Evolutionary conservation across 805 yeast genomes (phyloP).

Genomic region (Komagataella pastoris): DNA sequence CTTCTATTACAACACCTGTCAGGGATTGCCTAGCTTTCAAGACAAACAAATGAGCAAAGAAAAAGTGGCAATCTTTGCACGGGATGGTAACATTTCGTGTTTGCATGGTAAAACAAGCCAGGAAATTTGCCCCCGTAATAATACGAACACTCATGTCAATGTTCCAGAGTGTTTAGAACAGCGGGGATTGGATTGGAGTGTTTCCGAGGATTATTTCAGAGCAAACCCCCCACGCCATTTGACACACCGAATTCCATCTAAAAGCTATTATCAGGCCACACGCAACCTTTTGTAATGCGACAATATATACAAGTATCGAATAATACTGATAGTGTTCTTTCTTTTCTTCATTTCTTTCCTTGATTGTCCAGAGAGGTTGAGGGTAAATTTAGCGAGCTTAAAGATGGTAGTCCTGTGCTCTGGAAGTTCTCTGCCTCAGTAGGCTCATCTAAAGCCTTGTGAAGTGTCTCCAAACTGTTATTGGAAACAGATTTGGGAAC

Average conservation of each 20-base stretch:
- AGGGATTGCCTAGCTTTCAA: not conserved
- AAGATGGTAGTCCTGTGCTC: conserved; percentile 26
- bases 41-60: not conserved
- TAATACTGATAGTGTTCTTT: not conserved
- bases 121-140: not conserved
- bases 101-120: not conserved
- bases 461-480: conserved; percentile 1
- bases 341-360: not conserved
- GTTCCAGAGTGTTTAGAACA: not conserved
- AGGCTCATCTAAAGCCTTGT: conserved; percentile 3
- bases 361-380: not conserved
- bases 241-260: not conserved
- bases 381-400: conserved; percentile 30
- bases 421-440: not conserved
- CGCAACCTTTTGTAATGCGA: not conserved
- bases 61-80: not conserved
- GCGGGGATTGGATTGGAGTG: not conserved
- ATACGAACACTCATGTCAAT: not conserved
- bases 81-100: not conserved
- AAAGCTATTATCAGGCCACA: not conserved
- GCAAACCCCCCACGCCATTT: not conserved
- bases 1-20: not conserved
- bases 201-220: not conserved
- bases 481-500: conserved; percentile 7
- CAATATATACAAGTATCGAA: not conserved